Evolutionary conservation across 2,329 filamentous ascomycete species (phyloP).

Genomic region (Thelonectria rubi): DNA sequence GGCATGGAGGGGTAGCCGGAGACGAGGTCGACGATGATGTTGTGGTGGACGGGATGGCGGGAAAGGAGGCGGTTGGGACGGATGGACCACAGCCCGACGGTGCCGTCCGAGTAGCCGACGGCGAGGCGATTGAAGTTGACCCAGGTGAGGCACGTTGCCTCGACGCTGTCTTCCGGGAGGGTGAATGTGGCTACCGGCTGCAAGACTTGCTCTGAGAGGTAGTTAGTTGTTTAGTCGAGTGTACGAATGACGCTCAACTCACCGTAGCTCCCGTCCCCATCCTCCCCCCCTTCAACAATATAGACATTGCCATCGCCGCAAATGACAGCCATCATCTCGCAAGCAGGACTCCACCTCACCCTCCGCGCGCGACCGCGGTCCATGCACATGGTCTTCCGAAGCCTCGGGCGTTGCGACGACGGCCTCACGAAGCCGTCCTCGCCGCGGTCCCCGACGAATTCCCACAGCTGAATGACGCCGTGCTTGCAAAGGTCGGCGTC

Average conservation of each 20-base stretch:
- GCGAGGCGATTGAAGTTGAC: constrained; percentile 63
- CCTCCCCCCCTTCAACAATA: constrained; percentile 54
- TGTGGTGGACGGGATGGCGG: constrained; percentile 63
- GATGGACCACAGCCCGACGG: constrained; percentile 65
- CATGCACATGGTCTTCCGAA: constrained; percentile 57
- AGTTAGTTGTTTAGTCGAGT: constrained; percentile 34
- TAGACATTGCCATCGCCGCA: constrained; percentile 61
- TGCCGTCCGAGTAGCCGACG: constrained; percentile 65
- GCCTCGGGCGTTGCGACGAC: constrained; percentile 48
- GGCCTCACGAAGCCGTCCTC: constrained; percentile 47
- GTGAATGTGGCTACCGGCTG: constrained; percentile 55
- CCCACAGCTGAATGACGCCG: constrained; percentile 64
- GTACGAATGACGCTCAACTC: constrained; percentile 21
- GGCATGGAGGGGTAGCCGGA: constrained; percentile 66
- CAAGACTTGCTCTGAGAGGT: constrained; percentile 54
- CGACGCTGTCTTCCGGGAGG: constrained; percentile 54
- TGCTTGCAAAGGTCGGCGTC: constrained; percentile 52
- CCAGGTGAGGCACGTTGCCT: constrained; percentile 65
- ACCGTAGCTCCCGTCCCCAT: constrained; percentile 53
- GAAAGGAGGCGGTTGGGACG: constrained; percentile 59
- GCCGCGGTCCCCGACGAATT: constrained; percentile 49
- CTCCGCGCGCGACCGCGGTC: constrained; percentile 60
- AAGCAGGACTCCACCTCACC: constrained; percentile 64
- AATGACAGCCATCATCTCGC: constrained; percentile 58
- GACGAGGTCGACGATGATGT: constrained; percentile 62